Evolutionary conservation across 805 yeast genomes (phyloP).

Genomic region (Nakazawaea ernobii): DNA sequence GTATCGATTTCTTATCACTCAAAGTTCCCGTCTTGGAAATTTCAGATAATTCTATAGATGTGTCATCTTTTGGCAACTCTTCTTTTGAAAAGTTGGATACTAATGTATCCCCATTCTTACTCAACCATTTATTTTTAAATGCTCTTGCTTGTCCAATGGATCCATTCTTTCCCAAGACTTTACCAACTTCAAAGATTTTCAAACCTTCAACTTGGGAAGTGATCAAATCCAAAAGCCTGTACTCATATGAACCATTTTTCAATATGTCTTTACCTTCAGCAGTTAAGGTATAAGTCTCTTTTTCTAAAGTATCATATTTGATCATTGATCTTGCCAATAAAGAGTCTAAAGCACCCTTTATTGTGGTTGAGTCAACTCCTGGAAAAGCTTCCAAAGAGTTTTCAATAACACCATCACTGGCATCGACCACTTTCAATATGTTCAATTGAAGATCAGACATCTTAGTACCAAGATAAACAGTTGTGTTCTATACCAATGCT

Average conservation of each 20-base stretch:
- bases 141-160: constrained; percentile 96
- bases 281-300: constrained; percentile 70
- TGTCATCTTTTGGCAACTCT: constrained; percentile 55
- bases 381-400: constrained; percentile 72
- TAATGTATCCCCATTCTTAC: constrained; percentile 78
- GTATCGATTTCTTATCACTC: constrained; percentile 57
- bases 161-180: constrained; percentile 77
- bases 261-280: constrained; percentile 79
- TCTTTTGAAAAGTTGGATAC: constrained; percentile 46
- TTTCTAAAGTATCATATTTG: constrained; percentile 63
- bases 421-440: constrained; percentile 61
- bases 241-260: constrained; percentile 84
- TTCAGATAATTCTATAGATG: constrained; percentile 56
- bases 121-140: constrained; percentile 95
- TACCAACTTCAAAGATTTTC: constrained; percentile 68
- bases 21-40: constrained; percentile 53
- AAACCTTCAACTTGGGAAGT: constrained; percentile 71
- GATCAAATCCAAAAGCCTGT: constrained; percentile 70
- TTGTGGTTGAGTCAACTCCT: constrained; percentile 50
- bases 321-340: constrained; percentile 81
- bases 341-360: constrained; percentile 83
- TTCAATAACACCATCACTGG: constrained; percentile 47
- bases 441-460: constrained; percentile 68
- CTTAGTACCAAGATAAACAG: not conserved
- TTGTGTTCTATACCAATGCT: not conserved